phyloP scores from a whole-genome alignment of 164 flowering plant species.

The Houttuynia cordata region DNA sequence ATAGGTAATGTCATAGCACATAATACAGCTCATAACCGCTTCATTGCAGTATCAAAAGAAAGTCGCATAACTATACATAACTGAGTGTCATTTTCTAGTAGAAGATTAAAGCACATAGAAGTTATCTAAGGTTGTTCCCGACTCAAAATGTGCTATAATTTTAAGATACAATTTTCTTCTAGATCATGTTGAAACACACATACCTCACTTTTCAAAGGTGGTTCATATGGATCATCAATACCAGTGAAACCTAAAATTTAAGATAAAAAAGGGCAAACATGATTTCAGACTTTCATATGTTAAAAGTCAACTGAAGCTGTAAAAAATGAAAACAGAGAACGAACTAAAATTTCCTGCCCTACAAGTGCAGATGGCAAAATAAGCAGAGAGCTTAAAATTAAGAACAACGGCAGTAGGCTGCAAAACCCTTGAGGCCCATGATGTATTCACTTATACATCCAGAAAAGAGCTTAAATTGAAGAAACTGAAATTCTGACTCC shows the following conservation, averaged over 20 bases:
- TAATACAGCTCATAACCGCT: background rate
- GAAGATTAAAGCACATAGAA: background rate
- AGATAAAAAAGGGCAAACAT: background rate
- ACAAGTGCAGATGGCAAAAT: background rate
- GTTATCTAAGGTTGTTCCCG: background rate
- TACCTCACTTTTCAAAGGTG: constrained; percentile 66
- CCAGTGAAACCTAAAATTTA: constrained; percentile 60
- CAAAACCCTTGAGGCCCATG: too few species aligned
- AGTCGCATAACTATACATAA: background rate
- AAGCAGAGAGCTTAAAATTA: background rate
- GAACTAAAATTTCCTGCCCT: background rate
- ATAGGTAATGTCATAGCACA: background rate
- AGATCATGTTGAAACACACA: background rate
- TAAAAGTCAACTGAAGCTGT: too few species aligned
- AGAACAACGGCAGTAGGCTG: too few species aligned
- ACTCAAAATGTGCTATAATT: background rate
- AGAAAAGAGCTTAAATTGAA: background rate
- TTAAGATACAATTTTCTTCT: background rate
- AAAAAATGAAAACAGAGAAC: too few species aligned
- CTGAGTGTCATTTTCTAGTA: background rate
- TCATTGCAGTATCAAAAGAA: background rate
- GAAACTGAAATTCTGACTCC: too few species aligned
- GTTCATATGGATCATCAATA: constrained; percentile 74
- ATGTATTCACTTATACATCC: too few species aligned
- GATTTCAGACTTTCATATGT: background rate